Base-by-base conservation (phyloP, 768 basidiomycete genomes). In the Kwoniella pini region DNA sequence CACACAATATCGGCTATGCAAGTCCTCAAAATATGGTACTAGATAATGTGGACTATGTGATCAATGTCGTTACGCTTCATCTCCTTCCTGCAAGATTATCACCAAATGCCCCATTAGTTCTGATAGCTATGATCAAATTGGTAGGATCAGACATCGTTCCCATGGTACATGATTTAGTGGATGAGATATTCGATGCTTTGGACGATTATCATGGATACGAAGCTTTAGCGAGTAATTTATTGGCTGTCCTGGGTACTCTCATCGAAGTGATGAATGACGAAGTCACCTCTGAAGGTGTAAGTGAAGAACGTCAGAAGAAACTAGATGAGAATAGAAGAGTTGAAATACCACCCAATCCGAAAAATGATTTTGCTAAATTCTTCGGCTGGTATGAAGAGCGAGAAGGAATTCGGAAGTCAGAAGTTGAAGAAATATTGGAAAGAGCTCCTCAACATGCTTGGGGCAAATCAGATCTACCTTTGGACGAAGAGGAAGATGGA, bases 171-270 rank as follows among this genome's bases (percentile, higher is more conserved):
- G 96, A 97, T 76, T 87, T 98, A 10, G 92, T 98, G 10, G 95
- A 96, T 77, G 94, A 96, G 77, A 94, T 95, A 62, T 98, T 98
- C 68, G 95, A 97, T 77, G 86, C 93, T 27, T 81, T 98, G 19
- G 96, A 98, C 70, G 92, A 96, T 65, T 98, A 85, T 74, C 95
- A 98, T 76, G 95, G 93, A 13, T 97, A 99, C 78, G 85, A 86
- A 21, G 75, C 87, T 26, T 80, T 98, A 21, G 90, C 94, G 1
- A 89, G 92, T 63, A 89, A 91, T 0, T 82, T 99, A 2, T 81
- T 97, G 24, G 90, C 90, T 45, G 94, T 96, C 7, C 79, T 99
- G 44, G 84, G 84, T 40, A 90, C 95, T 63, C 87, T 99, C 11
- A 83, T 96, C 55, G 85, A 85, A 53, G 88, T 87, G 31, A 85